Conservation (phyloP, 2,329 filamentous ascomycete species). For the Tricladium varicosporioides region DNA sequence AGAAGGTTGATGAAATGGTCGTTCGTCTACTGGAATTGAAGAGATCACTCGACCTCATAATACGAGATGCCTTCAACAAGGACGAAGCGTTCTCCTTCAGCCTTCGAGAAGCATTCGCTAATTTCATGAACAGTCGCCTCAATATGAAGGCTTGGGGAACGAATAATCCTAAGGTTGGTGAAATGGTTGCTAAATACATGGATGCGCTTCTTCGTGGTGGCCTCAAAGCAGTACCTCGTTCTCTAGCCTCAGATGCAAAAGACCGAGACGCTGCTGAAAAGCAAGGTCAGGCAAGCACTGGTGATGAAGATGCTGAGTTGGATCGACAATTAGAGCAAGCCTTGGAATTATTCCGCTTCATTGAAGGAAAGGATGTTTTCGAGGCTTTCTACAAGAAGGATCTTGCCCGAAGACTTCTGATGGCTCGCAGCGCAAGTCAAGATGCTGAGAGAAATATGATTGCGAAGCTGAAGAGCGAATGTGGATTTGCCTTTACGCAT, state of each 20-base stretch:
- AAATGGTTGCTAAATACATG: slow-evolving; percentile 98
- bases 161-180: slow-evolving; percentile 89
- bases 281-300: slow-evolving; percentile 63
- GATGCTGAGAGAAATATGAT: slow-evolving; percentile 97
- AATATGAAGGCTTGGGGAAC: slow-evolving; percentile 72
- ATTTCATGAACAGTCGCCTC: slow-evolving; percentile 87
- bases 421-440: slow-evolving; percentile 88
- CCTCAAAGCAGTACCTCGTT: slow-evolving; percentile 74
- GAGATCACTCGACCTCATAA: slow-evolving; percentile 71
- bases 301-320: slow-evolving; percentile 88
- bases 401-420: slow-evolving; percentile 81
- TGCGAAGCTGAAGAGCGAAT: slow-evolving; percentile 85
- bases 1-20: slow-evolving; percentile 82
- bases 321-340: slow-evolving; percentile 90
- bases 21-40: slow-evolving; percentile 78
- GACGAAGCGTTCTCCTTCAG: slow-evolving; percentile 76
- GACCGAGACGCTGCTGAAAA: slow-evolving; percentile 57
- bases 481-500: slow-evolving; percentile 89
- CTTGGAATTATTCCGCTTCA: slow-evolving; percentile 91
- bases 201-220: slow-evolving; percentile 86
- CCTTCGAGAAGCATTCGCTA: slow-evolving; percentile 80
- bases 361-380: slow-evolving; percentile 96
- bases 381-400: slow-evolving; percentile 99
- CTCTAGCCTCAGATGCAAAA: slow-evolving; percentile 60
- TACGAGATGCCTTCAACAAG: slow-evolving; percentile 72